Base-by-base conservation (phyloP, 306 rosid species). In the Citrullus amarus region DNA sequence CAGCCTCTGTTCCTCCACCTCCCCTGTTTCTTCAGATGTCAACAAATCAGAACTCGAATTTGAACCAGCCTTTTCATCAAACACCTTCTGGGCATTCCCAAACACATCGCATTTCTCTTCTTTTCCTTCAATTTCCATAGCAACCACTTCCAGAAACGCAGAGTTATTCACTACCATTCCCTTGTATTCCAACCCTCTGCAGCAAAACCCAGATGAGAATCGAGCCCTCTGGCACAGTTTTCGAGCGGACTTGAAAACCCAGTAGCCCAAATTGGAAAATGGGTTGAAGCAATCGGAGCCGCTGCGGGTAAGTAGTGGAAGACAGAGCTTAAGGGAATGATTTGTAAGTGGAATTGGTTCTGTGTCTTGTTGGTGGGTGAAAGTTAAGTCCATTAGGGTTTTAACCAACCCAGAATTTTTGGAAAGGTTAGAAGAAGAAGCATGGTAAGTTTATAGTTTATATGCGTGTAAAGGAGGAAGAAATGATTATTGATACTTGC, bases 121-220 rank as follows among this genome's bases (percentile, higher is more conserved):
- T 4, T 48, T 48, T 13, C 5, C 87, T 75, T 78, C 86, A 77
- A 55, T 38, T 17, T 68, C 75, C 54, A 68, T 68, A 8, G 50
- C 32, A 68, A 68, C 54, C 11, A 79, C 88, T 71, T 87, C 85
- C 12, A 44, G 17, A 44, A 78, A 81, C 14, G 75, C 82, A 79
- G 95, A 51, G 85, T 80, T 84, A 82, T 82, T 88, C 59, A 89
- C 80, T 70, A 89, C 87, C 88, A 87, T 85, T 38, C 87, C 96
- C 83, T 86, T 76, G 74, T 72, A 88, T 12, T 79, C 81, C 68
- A 88, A 79, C 86, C 80, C 83, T 62, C 82, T 81, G 60, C 84
- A 80, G 92, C 91, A 88, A 79, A 86, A 83, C 60, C 90, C 91
- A 55, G 81, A 74, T 46, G 89, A 88, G 78, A 89, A 63, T 1